Conservation (phyloP, 2,329 filamentous ascomycete species). For the Plenodomus lindquistii region DNA sequence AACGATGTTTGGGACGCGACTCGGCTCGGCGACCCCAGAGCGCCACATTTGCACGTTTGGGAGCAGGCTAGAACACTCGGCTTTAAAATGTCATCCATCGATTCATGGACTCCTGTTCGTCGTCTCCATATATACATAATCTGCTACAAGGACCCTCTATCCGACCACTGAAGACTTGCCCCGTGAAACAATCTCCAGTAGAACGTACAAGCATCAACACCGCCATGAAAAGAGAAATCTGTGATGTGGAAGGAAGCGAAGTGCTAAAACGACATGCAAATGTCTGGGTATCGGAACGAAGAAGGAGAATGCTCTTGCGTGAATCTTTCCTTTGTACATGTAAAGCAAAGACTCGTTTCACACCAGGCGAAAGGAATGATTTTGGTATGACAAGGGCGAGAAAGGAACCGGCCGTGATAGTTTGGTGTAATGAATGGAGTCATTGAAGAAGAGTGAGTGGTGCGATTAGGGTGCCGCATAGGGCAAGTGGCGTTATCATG, state of each 20-base stretch:
- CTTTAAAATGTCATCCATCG: conserved; percentile 22
- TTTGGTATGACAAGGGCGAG: conserved; percentile 13
- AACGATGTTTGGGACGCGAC: conserved; percentile 5
- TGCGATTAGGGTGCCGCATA: conserved; percentile 26
- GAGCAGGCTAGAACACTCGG: conserved; percentile 6
- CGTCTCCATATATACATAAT: conserved; percentile 27
- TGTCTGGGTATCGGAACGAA: conserved; percentile 30
- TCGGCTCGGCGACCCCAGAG: conserved; percentile 1
- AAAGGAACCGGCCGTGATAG: conserved; percentile 33
- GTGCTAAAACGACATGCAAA: conserved; percentile 23
- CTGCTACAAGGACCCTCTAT: conserved; percentile 26
- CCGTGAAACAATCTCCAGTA: conserved; percentile 32
- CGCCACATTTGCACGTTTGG: conserved; percentile 16
- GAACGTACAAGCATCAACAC: conserved; percentile 16
- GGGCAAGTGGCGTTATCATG: conserved; percentile 12
- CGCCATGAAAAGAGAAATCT: conserved; percentile 17
- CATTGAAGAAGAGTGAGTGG: conserved; percentile 10
- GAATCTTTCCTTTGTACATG: conserved; percentile 7
- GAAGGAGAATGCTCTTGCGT: conserved; percentile 9
- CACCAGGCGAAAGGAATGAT: conserved; percentile 12
- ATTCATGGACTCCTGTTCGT: conserved; percentile 27
- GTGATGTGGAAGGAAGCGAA: conserved; percentile 7
- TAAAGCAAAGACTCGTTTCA: conserved; percentile 14
- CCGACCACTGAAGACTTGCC: conserved; percentile 16
- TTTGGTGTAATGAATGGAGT: conserved; percentile 25